Conservation (phyloP, 129 eudicot species). For the Silybum marianum region DNA sequence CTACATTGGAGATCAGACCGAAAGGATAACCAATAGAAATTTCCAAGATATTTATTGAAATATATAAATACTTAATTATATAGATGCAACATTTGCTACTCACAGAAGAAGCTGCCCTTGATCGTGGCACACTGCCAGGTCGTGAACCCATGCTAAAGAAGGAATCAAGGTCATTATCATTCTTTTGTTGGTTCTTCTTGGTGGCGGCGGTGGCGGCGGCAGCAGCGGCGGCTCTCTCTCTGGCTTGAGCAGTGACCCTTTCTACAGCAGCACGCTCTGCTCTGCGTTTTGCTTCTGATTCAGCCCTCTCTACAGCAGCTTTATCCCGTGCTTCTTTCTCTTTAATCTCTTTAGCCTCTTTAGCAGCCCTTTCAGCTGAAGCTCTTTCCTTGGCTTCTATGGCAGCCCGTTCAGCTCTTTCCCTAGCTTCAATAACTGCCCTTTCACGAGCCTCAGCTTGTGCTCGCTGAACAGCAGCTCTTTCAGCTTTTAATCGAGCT, state of each 20-base stretch:
- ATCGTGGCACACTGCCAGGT: slow-evolving; percentile 84
- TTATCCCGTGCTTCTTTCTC: slow-evolving; percentile 57
- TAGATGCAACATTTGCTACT: slow-evolving; percentile 34
- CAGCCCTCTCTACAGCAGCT: slow-evolving; percentile 69
- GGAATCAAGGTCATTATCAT: slow-evolving; percentile 78
- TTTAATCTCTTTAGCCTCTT: slow-evolving; percentile 50
- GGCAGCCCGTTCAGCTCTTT: slow-evolving; percentile 76
- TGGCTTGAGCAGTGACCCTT: slow-evolving; percentile 78
- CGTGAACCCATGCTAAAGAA: slow-evolving; percentile 70
- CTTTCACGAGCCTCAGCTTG: slow-evolving; percentile 97
- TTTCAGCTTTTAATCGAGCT: slow-evolving; percentile 70
- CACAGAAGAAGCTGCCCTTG: slow-evolving; percentile 66
- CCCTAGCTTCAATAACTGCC: slow-evolving; percentile 81
- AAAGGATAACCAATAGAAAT: slow-evolving; percentile 6
- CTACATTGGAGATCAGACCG: slow-evolving; percentile 20
- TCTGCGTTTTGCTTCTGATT: slow-evolving; percentile 68
- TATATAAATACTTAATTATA: slow-evolving; percentile 30
- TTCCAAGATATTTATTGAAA: slow-evolving; percentile 7
- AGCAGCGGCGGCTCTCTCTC: slow-evolving; percentile 69
- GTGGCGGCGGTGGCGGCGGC: slow-evolving; percentile 55
- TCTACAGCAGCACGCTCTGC: slow-evolving; percentile 78
- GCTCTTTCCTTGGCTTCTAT: slow-evolving; percentile 69
- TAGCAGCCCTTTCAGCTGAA: slow-evolving; percentile 51
- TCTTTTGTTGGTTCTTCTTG: slow-evolving; percentile 63
- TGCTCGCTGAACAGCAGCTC: slow-evolving; percentile 85